Evolutionary conservation across 371 early-diverging fungal species (phyloP).

Genomic region (Mucor piriformis): DNA sequence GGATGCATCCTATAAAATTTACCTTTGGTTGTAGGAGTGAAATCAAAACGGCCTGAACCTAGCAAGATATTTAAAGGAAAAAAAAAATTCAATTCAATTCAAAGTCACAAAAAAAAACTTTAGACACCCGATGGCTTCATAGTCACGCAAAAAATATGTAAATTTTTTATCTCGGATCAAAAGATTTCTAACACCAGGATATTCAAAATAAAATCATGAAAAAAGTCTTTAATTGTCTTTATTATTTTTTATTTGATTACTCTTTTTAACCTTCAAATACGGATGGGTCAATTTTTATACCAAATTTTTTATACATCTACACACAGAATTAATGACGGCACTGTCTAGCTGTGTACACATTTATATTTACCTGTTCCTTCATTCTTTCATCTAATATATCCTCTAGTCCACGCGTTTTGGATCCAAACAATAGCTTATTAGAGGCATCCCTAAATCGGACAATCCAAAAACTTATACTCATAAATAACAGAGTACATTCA

Average conservation of each 20-base stretch:
- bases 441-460: conserved; percentile 50
- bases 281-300: conserved; percentile 66
- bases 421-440: conserved; percentile 37
- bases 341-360: background rate
- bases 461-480: conserved; percentile 63
- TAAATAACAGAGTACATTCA: conserved; percentile 60
- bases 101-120: conserved; percentile 16
- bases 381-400: conserved; percentile 69
- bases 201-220: too few species aligned
- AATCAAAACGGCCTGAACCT: conserved; percentile 9
- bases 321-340: background rate
- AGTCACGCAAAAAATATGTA: background rate
- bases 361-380: conserved; percentile 47
- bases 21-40: conserved; percentile 30
- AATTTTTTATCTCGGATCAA: background rate
- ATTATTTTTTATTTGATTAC: background rate
- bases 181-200: too few species aligned
- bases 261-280: conserved; percentile 61
- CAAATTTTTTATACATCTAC: conserved; percentile 67
- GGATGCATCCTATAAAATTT: conserved; percentile 11
- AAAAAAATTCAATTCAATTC: conserved; percentile 9
- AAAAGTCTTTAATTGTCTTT: too few species aligned
- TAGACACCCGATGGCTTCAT: background rate
- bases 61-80: conserved; percentile 20
- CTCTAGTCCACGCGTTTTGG: conserved; percentile 65